Evolutionary conservation across 352 stramenopile species (phyloP), one percentile per base, ranked within the genome.

Genomic region (Pythium oligandrum): DNA sequence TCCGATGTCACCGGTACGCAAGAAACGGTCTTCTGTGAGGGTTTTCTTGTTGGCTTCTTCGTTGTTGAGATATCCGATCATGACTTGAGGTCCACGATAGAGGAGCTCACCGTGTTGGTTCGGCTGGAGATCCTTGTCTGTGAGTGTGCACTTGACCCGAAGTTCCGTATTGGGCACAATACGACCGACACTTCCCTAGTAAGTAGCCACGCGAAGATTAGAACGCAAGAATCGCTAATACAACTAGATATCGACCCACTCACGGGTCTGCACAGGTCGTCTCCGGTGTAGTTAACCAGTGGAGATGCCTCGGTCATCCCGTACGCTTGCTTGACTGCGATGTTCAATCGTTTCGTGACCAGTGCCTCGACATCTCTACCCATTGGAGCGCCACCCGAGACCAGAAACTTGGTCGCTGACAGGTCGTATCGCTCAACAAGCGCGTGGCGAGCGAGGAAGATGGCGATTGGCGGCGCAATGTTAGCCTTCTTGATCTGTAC

Each of bases 361-460:
- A 72, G 71, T 31, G 64, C 48, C 62, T 93, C 77, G 3, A 80
- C 74, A 7, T 88, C 84, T 30, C 60, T 64, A 39, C 77, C 78
- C 40, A 97, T 55, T 17, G 89, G 85, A 34, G 88, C 86, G 8
- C 86, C 84, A 8, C 63, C 90, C 17, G 65, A 85, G 46, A 95
- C 59, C 33, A 96, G 75, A 36, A 65, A 69, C 50, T 80, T 55
- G 31, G 96, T 77, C 17, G 68, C 84, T 1, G 68, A 86, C 12
- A 98, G 66, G 61, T 98, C 84, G 66, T 96, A 98, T 6, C 95
- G 70, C 47, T 97, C 90, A 10, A 98, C 86, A 1, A 96, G 44
- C 6, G 89, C 88, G 62, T 96, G 68, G 65, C 97, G 92, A 1
- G 83, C 86, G 4, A 98, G 71, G 53, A 82, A 86, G 1, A 93